Evolutionary conservation across 2,329 filamentous ascomycete species (phyloP).

Genomic region (Ophiocordyceps robertsii): DNA sequence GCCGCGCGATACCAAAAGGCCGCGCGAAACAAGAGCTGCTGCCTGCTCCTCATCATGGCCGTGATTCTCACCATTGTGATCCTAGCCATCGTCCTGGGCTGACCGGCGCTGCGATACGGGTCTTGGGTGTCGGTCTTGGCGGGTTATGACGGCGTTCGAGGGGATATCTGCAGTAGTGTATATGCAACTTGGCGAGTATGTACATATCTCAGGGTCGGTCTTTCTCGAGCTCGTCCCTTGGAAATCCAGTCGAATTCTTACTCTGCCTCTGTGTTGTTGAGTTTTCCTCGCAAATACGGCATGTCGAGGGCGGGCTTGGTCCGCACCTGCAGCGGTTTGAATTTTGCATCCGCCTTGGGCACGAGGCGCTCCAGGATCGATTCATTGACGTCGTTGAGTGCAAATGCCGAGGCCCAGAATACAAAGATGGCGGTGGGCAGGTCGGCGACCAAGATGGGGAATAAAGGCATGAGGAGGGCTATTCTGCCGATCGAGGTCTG

Average conservation of each 20-base stretch:
- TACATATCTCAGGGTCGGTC: constrained; percentile 1
- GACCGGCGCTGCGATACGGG: constrained; percentile 7
- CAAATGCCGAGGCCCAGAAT: constrained; percentile 25
- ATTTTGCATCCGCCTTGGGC: constrained; percentile 5
- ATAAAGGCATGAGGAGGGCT: constrained; percentile 16
- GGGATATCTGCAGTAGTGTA: not conserved
- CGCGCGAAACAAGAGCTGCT: constrained; percentile 88
- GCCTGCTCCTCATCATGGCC: constrained; percentile 73
- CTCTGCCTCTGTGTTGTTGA: not conserved
- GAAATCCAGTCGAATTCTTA: not conserved
- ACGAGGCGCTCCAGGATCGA: constrained; percentile 12
- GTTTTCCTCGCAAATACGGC: constrained; percentile 11
- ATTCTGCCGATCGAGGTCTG: constrained; percentile 15
- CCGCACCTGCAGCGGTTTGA: constrained; percentile 3
- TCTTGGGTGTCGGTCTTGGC: not conserved
- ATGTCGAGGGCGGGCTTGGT: not conserved
- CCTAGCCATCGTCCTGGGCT: constrained; percentile 72
- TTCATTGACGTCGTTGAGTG: constrained; percentile 19
- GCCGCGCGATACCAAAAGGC: constrained; percentile 91
- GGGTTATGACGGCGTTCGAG: constrained; percentile 4
- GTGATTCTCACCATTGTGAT: constrained; percentile 85
- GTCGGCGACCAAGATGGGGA: constrained; percentile 20
- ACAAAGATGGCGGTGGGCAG: constrained; percentile 26
- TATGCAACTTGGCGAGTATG: constrained; percentile 5
- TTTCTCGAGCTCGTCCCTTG: no score